phyloP scores from a whole-genome alignment of 345 rosid species.

The Orychophragmus violaceus region DNA sequence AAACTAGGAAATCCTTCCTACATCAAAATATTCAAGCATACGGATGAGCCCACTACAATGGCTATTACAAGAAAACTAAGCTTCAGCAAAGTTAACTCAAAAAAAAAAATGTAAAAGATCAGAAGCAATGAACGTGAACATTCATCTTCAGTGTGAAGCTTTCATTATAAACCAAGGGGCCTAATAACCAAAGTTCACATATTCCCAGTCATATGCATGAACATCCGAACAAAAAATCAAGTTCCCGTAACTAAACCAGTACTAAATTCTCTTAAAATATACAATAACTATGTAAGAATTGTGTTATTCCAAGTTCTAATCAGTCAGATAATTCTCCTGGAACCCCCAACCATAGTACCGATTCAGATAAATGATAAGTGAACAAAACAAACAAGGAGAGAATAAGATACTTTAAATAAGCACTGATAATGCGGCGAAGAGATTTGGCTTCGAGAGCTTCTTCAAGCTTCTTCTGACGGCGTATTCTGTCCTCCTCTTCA shows the following conservation, averaged over 20 bases:
- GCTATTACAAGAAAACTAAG: too few relatives aligned
- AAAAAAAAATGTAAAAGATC: neutral
- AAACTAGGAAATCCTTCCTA: too few relatives aligned
- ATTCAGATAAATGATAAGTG: neutral
- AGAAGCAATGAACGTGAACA: too few relatives aligned
- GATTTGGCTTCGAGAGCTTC: conserved; percentile 92
- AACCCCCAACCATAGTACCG: neutral
- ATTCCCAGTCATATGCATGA: too few relatives aligned
- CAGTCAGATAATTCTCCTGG: neutral
- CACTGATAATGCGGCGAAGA: conserved; percentile 88
- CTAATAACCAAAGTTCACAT: neutral
- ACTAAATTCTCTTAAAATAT: too few relatives aligned
- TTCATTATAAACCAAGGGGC: neutral
- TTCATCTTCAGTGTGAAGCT: neutral
- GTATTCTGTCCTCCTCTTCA: conserved; percentile 54
- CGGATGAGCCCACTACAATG: too few relatives aligned
- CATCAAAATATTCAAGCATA: too few relatives aligned
- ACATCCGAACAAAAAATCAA: too few relatives aligned
- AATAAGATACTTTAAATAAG: conserved; percentile 67
- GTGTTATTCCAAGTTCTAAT: neutral
- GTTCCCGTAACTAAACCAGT: neutral
- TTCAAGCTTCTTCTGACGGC: conserved; percentile 81
- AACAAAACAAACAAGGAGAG: neutral
- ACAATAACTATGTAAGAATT: neutral
- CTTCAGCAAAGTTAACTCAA: too few relatives aligned